Conservation (phyloP, 768 basidiomycete genomes). For the Rhizopogon salebrosus region DNA sequence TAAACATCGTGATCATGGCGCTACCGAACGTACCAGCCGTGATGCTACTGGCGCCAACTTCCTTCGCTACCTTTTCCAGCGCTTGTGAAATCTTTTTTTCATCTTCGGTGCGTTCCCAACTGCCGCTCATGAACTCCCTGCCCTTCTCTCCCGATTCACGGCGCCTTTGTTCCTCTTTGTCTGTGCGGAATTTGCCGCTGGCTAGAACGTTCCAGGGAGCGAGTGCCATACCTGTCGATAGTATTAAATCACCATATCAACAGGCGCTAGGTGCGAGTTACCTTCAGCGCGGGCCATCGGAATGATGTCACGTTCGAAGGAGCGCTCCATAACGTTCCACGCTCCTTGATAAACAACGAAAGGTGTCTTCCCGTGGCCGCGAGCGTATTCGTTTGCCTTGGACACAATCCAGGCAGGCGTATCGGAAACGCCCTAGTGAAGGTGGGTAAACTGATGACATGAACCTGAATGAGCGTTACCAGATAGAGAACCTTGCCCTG, state of each 20-base stretch:
- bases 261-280: background rate
- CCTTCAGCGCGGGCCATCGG: constrained; percentile 26
- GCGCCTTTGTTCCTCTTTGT: constrained; percentile 26
- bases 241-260: background rate
- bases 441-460: background rate
- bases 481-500: constrained; percentile 35
- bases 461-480: constrained; percentile 7
- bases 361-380: constrained; percentile 35
- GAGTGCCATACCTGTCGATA: constrained; percentile 25
- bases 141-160: constrained; percentile 21
- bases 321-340: constrained; percentile 29
- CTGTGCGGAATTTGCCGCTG: constrained; percentile 27
- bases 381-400: constrained; percentile 38
- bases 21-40: constrained; percentile 21
- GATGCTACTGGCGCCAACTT: constrained; percentile 44
- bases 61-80: constrained; percentile 44
- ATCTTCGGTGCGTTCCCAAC: constrained; percentile 44
- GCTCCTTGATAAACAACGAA: constrained; percentile 42
- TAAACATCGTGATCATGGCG: background rate
- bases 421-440: constrained; percentile 22
- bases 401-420: constrained; percentile 37
- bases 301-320: constrained; percentile 42
- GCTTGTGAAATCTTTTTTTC: constrained; percentile 38
- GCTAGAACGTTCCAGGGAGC: constrained; percentile 34
- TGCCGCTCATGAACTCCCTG: constrained; percentile 13